phyloP scores from a whole-genome alignment of 192 early-diverging fungal genomes.

The Rhizoclosmatium sp. region DNA sequence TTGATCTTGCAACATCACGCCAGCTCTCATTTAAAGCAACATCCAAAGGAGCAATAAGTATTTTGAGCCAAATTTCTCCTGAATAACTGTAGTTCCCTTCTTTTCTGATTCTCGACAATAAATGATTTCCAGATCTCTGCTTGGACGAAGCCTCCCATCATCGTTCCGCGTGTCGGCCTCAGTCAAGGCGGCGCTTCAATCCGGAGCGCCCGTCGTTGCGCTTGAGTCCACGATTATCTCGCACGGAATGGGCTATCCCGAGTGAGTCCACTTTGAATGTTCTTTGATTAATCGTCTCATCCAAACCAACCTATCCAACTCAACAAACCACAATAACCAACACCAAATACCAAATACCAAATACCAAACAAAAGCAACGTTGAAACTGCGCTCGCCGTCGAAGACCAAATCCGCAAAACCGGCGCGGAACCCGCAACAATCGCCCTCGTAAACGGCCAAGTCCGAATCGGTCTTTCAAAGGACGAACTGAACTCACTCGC shows the following conservation, averaged over 20 bases:
- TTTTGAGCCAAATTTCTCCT: too few species aligned
- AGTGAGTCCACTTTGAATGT: slow-evolving; percentile 33
- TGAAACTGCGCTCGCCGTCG: slow-evolving; percentile 83
- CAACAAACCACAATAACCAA: too few species aligned
- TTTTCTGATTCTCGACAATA: not conserved
- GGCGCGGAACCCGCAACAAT: slow-evolving; percentile 89
- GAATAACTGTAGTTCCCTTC: not conserved
- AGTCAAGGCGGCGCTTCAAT: slow-evolving; percentile 66
- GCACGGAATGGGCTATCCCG: slow-evolving; percentile 65
- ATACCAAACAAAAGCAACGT: slow-evolving; percentile 95
- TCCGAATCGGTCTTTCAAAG: slow-evolving; percentile 84
- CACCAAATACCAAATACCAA: too few species aligned
- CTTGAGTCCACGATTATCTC: slow-evolving; percentile 90
- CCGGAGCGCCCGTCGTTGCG: slow-evolving; percentile 80
- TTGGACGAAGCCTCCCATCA: not conserved
- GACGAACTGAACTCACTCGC: slow-evolving; percentile 55
- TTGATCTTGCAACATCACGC: too few species aligned
- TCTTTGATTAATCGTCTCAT: too few species aligned
- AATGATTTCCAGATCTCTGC: not conserved
- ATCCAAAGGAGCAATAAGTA: too few species aligned
- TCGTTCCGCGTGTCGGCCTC: not conserved
- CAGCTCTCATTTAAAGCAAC: too few species aligned
- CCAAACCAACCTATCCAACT: too few species aligned
- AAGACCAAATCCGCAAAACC: slow-evolving; percentile 72
- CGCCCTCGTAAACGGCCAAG: slow-evolving; percentile 84